These are phyloP conservation scores for Lasiodiplodia hormozganensis DNA, from an alignment of 2,329 filamentous ascomycete species.

Conservation along the genomic window DNA sequence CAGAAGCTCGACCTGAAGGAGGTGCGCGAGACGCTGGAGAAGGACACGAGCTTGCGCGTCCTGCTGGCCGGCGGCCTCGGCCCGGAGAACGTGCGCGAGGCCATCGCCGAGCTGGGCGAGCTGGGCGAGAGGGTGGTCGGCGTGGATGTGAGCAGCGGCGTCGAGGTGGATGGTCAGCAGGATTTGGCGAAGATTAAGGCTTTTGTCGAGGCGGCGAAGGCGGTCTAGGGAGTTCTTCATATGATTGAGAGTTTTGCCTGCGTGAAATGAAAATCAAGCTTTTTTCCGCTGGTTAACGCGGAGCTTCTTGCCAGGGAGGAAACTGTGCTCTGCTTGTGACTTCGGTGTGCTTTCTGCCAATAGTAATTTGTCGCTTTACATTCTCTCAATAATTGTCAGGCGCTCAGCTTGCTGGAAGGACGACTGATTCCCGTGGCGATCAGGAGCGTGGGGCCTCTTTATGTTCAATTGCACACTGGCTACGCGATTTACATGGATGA, in stretches of 20 bases:
- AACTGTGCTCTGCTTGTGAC: background rate
- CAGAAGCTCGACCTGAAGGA: slow-evolving; percentile 74
- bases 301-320: background rate
- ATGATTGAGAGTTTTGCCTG: background rate
- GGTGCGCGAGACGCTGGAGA: slow-evolving; percentile 70
- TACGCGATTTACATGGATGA: too few species aligned
- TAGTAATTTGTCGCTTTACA: background rate
- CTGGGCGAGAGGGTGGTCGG: slow-evolving; percentile 71
- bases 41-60: slow-evolving; percentile 74
- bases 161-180: slow-evolving; percentile 81
- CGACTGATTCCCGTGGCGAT: too few species aligned
- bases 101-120: slow-evolving; percentile 68
- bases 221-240: background rate
- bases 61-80: slow-evolving; percentile 86
- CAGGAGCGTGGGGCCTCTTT: too few species aligned
- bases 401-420: too few species aligned
- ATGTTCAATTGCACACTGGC: too few species aligned
- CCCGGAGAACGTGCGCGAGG: slow-evolving; percentile 76
- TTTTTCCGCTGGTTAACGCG: background rate
- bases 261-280: background rate
- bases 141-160: slow-evolving; percentile 93
- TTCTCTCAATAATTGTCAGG: too few species aligned
- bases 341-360: too few species aligned
- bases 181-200: slow-evolving; percentile 78
- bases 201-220: slow-evolving; percentile 76